Conservation (phyloP, 2,329 filamentous ascomycete species). For the Hypomyces perniciosus region DNA sequence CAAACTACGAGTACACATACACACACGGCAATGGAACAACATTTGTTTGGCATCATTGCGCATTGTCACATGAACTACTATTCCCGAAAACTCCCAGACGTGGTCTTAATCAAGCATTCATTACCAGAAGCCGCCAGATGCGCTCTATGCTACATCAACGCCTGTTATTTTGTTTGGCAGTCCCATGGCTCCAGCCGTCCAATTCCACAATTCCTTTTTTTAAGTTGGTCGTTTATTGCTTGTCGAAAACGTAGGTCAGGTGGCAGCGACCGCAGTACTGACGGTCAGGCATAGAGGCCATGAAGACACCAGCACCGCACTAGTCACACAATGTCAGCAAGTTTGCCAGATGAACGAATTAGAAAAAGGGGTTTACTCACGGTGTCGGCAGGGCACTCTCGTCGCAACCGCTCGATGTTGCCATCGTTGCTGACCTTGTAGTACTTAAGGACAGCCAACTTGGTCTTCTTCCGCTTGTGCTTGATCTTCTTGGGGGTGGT, state of each 20-base stretch:
- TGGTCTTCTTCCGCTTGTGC: slow-evolving; percentile 99
- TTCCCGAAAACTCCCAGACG: slow-evolving; percentile 9
- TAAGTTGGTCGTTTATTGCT: slow-evolving; percentile 43
- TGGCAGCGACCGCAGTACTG: slow-evolving; percentile 86
- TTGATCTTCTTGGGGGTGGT: slow-evolving; percentile 99
- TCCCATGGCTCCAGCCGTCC: slow-evolving; percentile 26
- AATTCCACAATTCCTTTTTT: slow-evolving; percentile 26
- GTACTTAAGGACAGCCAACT: slow-evolving; percentile 99
- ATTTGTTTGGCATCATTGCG: slow-evolving; percentile 5
- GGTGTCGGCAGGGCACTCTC: slow-evolving; percentile 91
- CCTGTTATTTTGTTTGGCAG: slow-evolving; percentile 28
- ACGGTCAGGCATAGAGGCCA: slow-evolving; percentile 99
- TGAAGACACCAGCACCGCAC: slow-evolving; percentile 99
- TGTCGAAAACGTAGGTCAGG: slow-evolving; percentile 68
- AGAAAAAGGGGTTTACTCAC: slow-evolving; percentile 46
- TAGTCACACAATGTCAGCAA: slow-evolving; percentile 29
- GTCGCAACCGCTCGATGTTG: slow-evolving; percentile 98
- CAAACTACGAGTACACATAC: too few relatives aligned
- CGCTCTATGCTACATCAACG: slow-evolving; percentile 41
- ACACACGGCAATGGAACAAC: too few relatives aligned
- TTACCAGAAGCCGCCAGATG: slow-evolving; percentile 34
- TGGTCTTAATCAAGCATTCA: slow-evolving; percentile 32
- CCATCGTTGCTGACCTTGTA: slow-evolving; percentile 99
- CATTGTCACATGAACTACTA: slow-evolving; percentile 13
- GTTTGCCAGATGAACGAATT: not conserved